phyloP scores from a whole-genome alignment of 2,329 filamentous ascomycete species.

The Tympanopsis confertula region DNA sequence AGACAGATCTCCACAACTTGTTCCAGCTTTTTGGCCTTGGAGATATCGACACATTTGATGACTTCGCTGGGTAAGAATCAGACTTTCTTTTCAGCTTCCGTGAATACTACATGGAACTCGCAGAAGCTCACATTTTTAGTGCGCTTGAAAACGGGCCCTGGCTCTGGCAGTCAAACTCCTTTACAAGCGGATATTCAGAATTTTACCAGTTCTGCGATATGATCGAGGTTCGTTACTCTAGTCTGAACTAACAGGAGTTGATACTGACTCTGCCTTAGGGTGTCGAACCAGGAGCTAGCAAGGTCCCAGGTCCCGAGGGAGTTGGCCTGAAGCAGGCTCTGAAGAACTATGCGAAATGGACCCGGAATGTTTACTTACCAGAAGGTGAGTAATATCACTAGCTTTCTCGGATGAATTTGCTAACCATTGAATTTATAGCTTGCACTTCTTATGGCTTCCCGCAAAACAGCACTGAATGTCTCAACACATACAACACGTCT shows the following conservation, averaged over 20 bases:
- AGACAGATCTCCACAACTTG: slow-evolving; percentile 25
- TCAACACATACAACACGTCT: slow-evolving; percentile 36
- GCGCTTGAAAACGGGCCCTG: slow-evolving; percentile 34
- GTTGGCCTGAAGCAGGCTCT: slow-evolving; percentile 42
- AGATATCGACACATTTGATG: slow-evolving; percentile 34
- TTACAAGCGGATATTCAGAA: slow-evolving; percentile 26
- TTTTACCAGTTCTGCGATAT: slow-evolving; percentile 31
- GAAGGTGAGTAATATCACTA: slow-evolving; percentile 23
- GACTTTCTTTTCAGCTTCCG: slow-evolving; percentile 10
- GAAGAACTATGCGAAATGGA: slow-evolving; percentile 40
- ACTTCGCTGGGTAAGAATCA: slow-evolving; percentile 28
- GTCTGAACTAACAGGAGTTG: slow-evolving; percentile 3
- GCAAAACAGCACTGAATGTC: slow-evolving; percentile 32
- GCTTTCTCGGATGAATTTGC: not conserved
- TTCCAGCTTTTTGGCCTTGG: slow-evolving; percentile 39
- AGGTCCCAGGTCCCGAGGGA: slow-evolving; percentile 23
- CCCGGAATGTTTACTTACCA: slow-evolving; percentile 29
- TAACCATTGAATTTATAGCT: slow-evolving; percentile 12
- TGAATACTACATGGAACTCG: slow-evolving; percentile 4
- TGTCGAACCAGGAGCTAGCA: slow-evolving; percentile 13
- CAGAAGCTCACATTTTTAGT: slow-evolving; percentile 9
- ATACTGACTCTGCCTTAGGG: slow-evolving; percentile 14
- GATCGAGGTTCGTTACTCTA: slow-evolving; percentile 17
- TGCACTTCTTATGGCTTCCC: slow-evolving; percentile 34
- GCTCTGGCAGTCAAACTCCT: slow-evolving; percentile 34